phyloP scores from a whole-genome alignment of 306 rosid genomes.

The Gastrolobium bilobum region DNA sequence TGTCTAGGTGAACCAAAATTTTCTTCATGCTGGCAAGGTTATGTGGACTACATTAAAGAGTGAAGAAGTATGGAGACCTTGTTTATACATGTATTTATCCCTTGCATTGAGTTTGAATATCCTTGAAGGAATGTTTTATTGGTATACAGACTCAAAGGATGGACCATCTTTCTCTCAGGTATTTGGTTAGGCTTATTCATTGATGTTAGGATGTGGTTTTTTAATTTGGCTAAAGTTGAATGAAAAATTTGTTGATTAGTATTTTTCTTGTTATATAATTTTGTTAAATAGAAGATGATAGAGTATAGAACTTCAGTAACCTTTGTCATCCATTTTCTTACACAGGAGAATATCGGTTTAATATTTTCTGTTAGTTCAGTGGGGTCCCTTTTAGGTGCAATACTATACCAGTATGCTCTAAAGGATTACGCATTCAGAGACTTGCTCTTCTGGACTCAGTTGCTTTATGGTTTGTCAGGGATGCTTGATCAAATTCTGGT shows the following conservation, averaged over 20 bases:
- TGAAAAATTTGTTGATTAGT: neutral
- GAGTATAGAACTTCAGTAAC: slow-evolving; percentile 31
- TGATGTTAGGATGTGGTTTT: neutral
- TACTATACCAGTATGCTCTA: slow-evolving; percentile 84
- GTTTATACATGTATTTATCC: slow-evolving; percentile 86
- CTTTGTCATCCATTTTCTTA: slow-evolving; percentile 40
- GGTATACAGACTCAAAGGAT: slow-evolving; percentile 86
- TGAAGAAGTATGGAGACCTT: slow-evolving; percentile 87
- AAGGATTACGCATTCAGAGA: slow-evolving; percentile 90
- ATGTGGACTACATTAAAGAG: slow-evolving; percentile 88
- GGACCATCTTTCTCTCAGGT: slow-evolving; percentile 97
- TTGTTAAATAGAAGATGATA: neutral
- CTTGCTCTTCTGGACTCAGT: slow-evolving; percentile 94
- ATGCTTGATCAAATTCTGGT: slow-evolving; percentile 84
- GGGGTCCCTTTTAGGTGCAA: slow-evolving; percentile 88
- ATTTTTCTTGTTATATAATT: slow-evolving; percentile 17
- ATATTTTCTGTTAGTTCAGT: slow-evolving; percentile 84
- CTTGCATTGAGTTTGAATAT: slow-evolving; percentile 84
- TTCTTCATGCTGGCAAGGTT: slow-evolving; percentile 73
- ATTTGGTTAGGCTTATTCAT: slow-evolving; percentile 33
- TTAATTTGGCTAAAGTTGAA: neutral
- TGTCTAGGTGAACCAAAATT: slow-evolving; percentile 79
- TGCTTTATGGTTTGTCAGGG: slow-evolving; percentile 80
- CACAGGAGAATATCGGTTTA: slow-evolving; percentile 89
- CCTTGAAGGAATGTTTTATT: slow-evolving; percentile 90